A percentile compares a stretch with the other conserved stretches of the same genome.
Conservation (phyloP, 1,284 basidiomycete genomes). For the Trametes hirsuta region DNA sequence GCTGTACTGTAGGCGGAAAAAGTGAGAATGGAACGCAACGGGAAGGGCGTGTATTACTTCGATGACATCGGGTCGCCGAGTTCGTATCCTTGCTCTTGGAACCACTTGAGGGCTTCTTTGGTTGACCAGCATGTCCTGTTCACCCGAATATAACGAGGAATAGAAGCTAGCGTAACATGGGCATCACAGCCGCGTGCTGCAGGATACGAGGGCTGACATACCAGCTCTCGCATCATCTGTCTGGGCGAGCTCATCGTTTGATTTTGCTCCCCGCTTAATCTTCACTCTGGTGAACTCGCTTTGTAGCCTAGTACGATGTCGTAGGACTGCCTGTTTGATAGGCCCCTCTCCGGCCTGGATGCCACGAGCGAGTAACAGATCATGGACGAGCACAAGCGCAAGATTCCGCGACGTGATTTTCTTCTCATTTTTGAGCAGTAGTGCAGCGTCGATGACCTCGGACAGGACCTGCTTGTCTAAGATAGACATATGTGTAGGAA, state of each 20-base stretch:
- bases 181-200: not conserved
- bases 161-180: conserved; percentile 48
- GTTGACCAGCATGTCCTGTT: conserved; percentile 76
- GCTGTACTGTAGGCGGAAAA: conserved; percentile 45
- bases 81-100: conserved; percentile 57
- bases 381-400: conserved; percentile 84
- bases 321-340: conserved; percentile 79
- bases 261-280: conserved; percentile 72
- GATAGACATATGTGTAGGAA: not conserved
- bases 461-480: conserved; percentile 72
- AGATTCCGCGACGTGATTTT: conserved; percentile 76
- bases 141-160: conserved; percentile 86
- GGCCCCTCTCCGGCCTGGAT: conserved; percentile 90
- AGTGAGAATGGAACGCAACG: not conserved
- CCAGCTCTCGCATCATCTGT: conserved; percentile 64
- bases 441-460: conserved; percentile 65
- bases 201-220: conserved; percentile 33
- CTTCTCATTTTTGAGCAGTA: conserved; percentile 75
- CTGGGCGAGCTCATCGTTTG: conserved; percentile 69
- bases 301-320: conserved; percentile 87
- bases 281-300: conserved; percentile 87
- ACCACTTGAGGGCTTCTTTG: conserved; percentile 59
- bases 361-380: conserved; percentile 78
- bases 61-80: conserved; percentile 54
- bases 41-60: conserved; percentile 38